phyloP scores from a whole-genome alignment of 768 basidiomycete species.

The Phaeotremella skinneri region DNA sequence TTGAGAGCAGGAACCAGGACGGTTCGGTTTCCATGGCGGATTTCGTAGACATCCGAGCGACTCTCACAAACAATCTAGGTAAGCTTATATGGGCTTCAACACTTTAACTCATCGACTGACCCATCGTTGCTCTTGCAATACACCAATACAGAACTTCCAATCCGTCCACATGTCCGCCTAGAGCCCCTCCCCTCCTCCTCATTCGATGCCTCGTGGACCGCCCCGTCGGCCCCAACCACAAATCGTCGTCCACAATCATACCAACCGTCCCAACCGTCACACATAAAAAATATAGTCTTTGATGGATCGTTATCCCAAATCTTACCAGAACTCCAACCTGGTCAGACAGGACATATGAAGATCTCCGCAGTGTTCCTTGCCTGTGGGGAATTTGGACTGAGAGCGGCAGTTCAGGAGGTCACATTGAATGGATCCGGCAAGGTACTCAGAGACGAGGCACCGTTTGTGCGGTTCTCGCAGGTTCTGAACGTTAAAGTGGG shows the following conservation, averaged over 20 bases:
- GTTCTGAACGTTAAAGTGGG: too few species aligned
- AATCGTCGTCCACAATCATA: slow-evolving; percentile 3
- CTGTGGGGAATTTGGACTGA: slow-evolving; percentile 30
- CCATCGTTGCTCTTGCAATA: background rate
- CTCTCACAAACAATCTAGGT: slow-evolving; percentile 38
- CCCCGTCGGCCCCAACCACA: background rate
- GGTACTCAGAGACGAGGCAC: background rate
- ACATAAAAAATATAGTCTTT: slow-evolving; percentile 27
- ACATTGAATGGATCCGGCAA: background rate
- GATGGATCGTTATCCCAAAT: slow-evolving; percentile 27
- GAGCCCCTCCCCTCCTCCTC: slow-evolving; percentile 23
- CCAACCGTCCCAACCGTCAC: background rate
- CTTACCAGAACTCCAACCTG: slow-evolving; percentile 18
- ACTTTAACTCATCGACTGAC: background rate
- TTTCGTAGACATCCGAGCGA: slow-evolving; percentile 35
- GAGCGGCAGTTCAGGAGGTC: slow-evolving; percentile 42
- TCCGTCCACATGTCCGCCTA: slow-evolving; percentile 25
- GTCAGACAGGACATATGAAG: slow-evolving; percentile 1
- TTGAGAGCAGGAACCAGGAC: slow-evolving; percentile 2
- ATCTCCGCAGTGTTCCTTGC: slow-evolving; percentile 31
- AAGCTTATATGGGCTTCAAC: slow-evolving; percentile 6
- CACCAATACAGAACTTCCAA: slow-evolving; percentile 18
- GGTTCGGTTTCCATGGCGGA: slow-evolving; percentile 16
- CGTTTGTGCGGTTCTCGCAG: background rate
- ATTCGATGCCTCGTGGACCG: slow-evolving; percentile 18